Base-by-base conservation (phyloP, 805 yeast genomes). In the Naumovozyma baii region DNA sequence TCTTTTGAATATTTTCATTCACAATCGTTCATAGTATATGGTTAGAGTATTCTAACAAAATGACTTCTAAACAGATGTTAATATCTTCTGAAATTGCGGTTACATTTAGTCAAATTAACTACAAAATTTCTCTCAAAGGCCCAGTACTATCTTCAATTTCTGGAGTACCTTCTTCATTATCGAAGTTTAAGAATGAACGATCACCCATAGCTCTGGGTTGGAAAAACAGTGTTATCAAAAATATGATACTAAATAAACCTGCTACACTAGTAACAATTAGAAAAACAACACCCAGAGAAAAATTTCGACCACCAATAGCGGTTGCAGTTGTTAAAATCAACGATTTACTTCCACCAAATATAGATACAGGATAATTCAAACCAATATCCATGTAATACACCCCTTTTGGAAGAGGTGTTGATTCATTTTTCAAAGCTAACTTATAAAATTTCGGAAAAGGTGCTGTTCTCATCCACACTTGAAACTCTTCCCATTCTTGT, bases 401-500 rank as follows among this genome's bases (percentile, higher is more conserved):
- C 2, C 97, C 97, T 12, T 73, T 64, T 1, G 56, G 43, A 44
- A 90, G 59, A 1, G 72, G 53, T 1, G 64, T 66, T 2, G 74
- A 66, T 42, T 76, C 80, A 61, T 84, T 87, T 50, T 82, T 76
- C 34, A 81, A 72, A 34, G 86, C 87, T 31, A 86, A 64, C 58
- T 92, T 90, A 69, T 81, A 76, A 55, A 92, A 90, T 5, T 80
- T 75, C 15, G 97, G 94, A 46, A 92, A 68, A 0, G 94, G 96
- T 0, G 97, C 95, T 1, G 96, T 87, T 46, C 84, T 72, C 90
- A 83, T 82, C 94, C 94, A 83, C 48, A 83, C 80, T 53, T 83
- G 88, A 44, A 83, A 72, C 43, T 76, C 78, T 42, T 70, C 73
- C 85, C 85, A 78, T 4, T 67, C 60, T 1, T 78, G 64, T 28